A percentile compares a stretch with the other conserved stretches of the same genome.
phyloP scores from a whole-genome alignment of 805 yeast species.

The Vanderwaltozyma verrucispora region DNA sequence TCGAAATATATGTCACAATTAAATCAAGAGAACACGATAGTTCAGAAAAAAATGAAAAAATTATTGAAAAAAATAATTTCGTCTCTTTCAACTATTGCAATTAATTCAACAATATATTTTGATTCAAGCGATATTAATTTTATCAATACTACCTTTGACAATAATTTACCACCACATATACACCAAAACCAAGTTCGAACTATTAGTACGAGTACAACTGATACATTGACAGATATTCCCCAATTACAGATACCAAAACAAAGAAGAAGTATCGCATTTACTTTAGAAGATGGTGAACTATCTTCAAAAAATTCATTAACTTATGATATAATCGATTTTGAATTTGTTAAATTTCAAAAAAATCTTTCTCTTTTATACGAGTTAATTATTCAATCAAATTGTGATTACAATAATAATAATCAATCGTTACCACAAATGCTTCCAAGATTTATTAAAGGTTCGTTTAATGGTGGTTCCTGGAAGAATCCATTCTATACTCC shows the following conservation, averaged over 20 bases:
- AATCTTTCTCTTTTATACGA: conserved; percentile 22
- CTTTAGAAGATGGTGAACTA: background rate
- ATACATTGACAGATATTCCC: conserved; percentile 3
- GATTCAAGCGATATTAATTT: conserved; percentile 8
- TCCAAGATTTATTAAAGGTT: conserved; percentile 57
- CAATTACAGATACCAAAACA: too few relatives aligned
- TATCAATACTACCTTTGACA: background rate
- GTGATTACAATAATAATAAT: background rate
- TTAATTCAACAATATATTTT: conserved; percentile 55
- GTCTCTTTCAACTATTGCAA: conserved; percentile 51
- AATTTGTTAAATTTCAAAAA: conserved; percentile 23
- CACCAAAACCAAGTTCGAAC: conserved; percentile 2
- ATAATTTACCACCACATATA: background rate
- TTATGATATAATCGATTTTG: conserved; percentile 5
- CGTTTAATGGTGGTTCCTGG: conserved; percentile 72
- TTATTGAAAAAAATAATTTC: conserved; percentile 43
- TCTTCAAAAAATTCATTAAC: background rate
- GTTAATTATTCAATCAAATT: conserved; percentile 6
- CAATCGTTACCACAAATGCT: conserved; percentile 47
- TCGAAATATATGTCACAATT: background rate
- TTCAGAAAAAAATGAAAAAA: conserved; percentile 21
- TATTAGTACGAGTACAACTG: conserved; percentile 14
- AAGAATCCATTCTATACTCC: conserved; percentile 37
- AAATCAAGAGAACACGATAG: background rate
- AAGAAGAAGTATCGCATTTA: too few relatives aligned